phyloP scores from a whole-genome alignment of 768 basidiomycete genomes.

The Leccinum longicurvipes region DNA sequence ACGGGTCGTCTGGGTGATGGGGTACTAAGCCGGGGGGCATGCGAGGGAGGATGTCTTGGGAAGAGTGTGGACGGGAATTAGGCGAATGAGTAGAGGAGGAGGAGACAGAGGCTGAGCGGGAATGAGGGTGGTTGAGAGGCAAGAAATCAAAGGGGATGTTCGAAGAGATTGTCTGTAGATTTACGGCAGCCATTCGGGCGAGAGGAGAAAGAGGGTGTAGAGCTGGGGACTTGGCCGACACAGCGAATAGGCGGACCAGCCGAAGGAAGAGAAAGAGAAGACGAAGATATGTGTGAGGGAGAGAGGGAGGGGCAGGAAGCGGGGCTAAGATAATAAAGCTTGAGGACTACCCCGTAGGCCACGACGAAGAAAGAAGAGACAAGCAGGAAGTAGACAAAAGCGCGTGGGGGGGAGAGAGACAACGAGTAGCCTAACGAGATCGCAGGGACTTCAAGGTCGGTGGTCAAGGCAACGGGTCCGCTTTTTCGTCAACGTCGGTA shows the following conservation, averaged over 20 bases:
- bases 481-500: constrained; percentile 15
- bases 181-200: constrained; percentile 63
- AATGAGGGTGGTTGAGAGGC: constrained; percentile 59
- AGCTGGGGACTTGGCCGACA: constrained; percentile 29
- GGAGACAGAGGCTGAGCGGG: constrained; percentile 75
- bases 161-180: constrained; percentile 68
- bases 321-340: constrained; percentile 3
- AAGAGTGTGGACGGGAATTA: constrained; percentile 74
- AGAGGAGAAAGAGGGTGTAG: constrained; percentile 37
- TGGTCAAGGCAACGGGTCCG: constrained; percentile 51
- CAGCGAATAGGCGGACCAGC: constrained; percentile 56
- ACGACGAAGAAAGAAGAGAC: constrained; percentile 17
- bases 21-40: constrained; percentile 50
- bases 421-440: constrained; percentile 30
- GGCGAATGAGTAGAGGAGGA: constrained; percentile 72
- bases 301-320: background rate
- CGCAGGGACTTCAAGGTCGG: constrained; percentile 35
- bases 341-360: constrained; percentile 25
- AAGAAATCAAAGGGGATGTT: constrained; percentile 71
- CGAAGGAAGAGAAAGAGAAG: constrained; percentile 25
- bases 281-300: background rate
- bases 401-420: constrained; percentile 12
- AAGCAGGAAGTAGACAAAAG: constrained; percentile 18
- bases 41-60: constrained; percentile 59
- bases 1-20: constrained; percentile 64